Conservation (phyloP, 208 protist species). For the Herpetomonas samuelpessoai region DNA sequence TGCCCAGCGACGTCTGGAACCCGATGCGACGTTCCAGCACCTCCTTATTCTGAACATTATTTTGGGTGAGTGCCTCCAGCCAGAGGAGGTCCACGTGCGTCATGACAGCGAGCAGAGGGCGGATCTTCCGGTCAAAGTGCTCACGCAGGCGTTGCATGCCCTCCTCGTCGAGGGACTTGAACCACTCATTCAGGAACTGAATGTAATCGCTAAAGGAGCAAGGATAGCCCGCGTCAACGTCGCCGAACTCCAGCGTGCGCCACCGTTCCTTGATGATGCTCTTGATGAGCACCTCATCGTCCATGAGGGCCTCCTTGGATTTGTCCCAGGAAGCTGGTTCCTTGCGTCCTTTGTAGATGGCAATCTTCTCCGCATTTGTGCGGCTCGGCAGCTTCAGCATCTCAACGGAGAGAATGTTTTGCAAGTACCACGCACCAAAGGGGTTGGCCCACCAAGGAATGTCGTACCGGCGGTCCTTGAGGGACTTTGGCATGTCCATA, state of each 20-base stretch:
- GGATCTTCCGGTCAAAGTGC: conserved; percentile 92
- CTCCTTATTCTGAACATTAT: conserved; percentile 85
- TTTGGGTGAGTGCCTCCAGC: conserved; percentile 91
- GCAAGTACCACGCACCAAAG: conserved; percentile 92
- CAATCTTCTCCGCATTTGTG: conserved; percentile 90
- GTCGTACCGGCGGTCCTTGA: conserved; percentile 91
- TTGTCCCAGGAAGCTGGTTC: conserved; percentile 37
- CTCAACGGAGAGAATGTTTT: conserved; percentile 91
- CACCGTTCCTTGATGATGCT: conserved; percentile 89
- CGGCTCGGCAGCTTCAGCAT: conserved; percentile 84
- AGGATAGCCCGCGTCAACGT: conserved; percentile 81
- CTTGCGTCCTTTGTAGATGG: conserved; percentile 74
- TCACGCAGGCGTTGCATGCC: conserved; percentile 88
- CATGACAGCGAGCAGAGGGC: conserved; percentile 91
- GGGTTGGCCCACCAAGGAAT: conserved; percentile 94
- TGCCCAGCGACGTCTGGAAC: conserved; percentile 90
- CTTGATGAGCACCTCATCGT: conserved; percentile 83
- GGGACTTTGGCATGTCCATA: conserved; percentile 93
- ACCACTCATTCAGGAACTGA: conserved; percentile 94
- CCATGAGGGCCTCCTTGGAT: conserved; percentile 57
- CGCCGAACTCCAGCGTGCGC: conserved; percentile 91
- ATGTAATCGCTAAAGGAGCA: conserved; percentile 93
- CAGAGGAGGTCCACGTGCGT: conserved; percentile 89
- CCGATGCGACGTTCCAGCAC: conserved; percentile 85
- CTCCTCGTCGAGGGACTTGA: conserved; percentile 91